Evolutionary conservation across 176 grass and related monocot genomes (phyloP).

Genomic region (Canna indica): DNA sequence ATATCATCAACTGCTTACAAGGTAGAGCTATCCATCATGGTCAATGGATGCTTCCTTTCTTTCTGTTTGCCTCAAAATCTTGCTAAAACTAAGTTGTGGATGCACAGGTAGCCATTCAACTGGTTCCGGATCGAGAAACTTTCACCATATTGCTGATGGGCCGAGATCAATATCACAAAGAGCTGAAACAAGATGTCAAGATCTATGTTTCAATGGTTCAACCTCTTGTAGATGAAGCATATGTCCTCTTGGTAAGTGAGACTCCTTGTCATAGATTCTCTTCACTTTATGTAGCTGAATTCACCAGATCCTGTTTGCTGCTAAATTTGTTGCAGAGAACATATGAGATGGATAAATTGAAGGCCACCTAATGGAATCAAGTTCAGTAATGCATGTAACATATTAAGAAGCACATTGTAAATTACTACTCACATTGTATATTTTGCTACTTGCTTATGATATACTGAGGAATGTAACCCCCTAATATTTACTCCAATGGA

Average conservation of each 20-base stretch:
- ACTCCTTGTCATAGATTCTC: not conserved
- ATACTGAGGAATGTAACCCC: too few relatives aligned
- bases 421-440: too few relatives aligned
- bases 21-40: conserved; percentile 18
- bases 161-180: conserved; percentile 22
- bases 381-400: too few relatives aligned
- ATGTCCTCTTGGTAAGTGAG: conserved; percentile 50
- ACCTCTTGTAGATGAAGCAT: conserved; percentile 50
- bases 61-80: not conserved
- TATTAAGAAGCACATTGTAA: too few relatives aligned
- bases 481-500: too few relatives aligned
- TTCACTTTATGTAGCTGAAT: not conserved
- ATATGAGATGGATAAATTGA: conserved; percentile 53
- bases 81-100: not conserved
- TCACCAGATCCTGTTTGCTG: not conserved
- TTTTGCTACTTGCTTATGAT: too few relatives aligned
- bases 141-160: conserved; percentile 39
- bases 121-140: conserved; percentile 47
- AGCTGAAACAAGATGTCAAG: conserved; percentile 32
- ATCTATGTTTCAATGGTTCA: conserved; percentile 27
- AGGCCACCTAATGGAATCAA: conserved; percentile 66
- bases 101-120: conserved; percentile 54
- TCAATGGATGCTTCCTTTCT: not conserved
- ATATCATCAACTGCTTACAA: conserved; percentile 79
- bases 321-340: conserved; percentile 37